phyloP scores from a whole-genome alignment of 2,329 filamentous ascomycete genomes.

The Diaporthe eres region DNA sequence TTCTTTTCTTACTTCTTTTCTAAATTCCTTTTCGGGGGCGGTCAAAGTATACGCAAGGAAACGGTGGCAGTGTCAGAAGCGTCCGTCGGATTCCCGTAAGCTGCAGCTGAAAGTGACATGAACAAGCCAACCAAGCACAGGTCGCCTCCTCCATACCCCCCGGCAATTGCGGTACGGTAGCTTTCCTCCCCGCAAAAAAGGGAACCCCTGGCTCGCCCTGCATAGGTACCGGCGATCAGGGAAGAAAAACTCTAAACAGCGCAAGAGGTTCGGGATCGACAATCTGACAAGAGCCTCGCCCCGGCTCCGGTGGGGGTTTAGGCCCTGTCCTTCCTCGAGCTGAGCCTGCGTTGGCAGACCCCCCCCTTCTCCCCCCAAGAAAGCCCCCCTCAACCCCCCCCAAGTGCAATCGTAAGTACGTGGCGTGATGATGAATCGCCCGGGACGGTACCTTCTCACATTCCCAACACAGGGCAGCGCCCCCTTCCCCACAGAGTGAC shows the following conservation, averaged over 20 bases:
- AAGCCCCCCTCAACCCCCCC: background rate
- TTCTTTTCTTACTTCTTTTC: background rate
- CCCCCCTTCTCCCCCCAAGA: background rate
- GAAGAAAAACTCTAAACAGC: constrained; percentile 36
- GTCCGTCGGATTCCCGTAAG: constrained; percentile 6
- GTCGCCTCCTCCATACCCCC: background rate
- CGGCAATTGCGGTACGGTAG: constrained; percentile 29
- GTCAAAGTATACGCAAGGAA: constrained; percentile 17
- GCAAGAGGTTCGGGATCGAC: constrained; percentile 26
- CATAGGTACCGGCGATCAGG: constrained; percentile 33
- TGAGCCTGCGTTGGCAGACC: background rate
- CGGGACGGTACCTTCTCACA: constrained; percentile 7
- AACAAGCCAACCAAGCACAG: background rate
- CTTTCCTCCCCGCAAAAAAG: constrained; percentile 35
- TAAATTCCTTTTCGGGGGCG: background rate
- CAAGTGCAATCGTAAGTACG: constrained; percentile 10
- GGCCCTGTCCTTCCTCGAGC: background rate
- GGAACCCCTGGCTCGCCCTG: constrained; percentile 30
- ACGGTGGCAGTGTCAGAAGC: constrained; percentile 22
- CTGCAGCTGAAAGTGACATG: constrained; percentile 10
- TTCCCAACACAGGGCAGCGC: constrained; percentile 28
- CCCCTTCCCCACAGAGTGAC: constrained; percentile 36
- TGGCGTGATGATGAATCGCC: constrained; percentile 32
- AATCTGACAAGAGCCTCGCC: constrained; percentile 35
- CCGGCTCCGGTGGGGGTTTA: constrained; percentile 17